Base-by-base conservation (phyloP, 805 yeast genomes). In the Candida silvatica region DNA sequence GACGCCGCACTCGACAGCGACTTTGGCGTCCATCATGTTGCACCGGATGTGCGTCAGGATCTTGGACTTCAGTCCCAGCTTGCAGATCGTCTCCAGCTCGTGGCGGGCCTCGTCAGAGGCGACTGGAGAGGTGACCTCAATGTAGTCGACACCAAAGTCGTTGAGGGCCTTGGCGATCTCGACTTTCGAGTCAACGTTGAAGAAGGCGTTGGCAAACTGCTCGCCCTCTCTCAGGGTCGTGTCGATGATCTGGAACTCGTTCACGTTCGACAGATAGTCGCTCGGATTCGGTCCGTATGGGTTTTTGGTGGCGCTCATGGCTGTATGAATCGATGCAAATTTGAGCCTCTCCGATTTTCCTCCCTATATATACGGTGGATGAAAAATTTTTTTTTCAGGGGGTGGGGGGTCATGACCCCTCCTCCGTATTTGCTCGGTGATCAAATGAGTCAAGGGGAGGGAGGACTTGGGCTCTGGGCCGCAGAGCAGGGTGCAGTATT, bases 81-180 rank as follows among this genome's bases (percentile, higher is more conserved):
- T 90, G 73, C 97, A 92, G 49, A 90, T 90, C 39, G 97, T 97
- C 67, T 92, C 97, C 70, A 97, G 90, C 62, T 90, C 98, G 41
- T 58, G 63, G 58, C 92, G 76, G 40, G 88, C 76, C 68, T 90
- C 97, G 61, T 90, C 97, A 39, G 92, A 79, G 28, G 98, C 97
- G 41, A 94, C 97, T 9, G 98, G 98, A 4, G 97, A 87, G 14
- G 98, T 90, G 58, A 90, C 71, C 66, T 90, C 98, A 46, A 90
- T 92, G 67, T 92, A 90, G 65, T 90, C 98, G 33, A 88, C 98
- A 49, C 98, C 98, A 54, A 90, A 90, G 52, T 88, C 97, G 61
- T 90, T 97, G 40, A 90, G 68, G 4, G 97, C 97, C 67, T 78
- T 87, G 51, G 98, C 98, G 45, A 90, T 90, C 64, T 88, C 95